These are phyloP conservation scores for Gossypium rotundifolium DNA, from an alignment of 345 rosid species.

Conservation along the genomic window DNA sequence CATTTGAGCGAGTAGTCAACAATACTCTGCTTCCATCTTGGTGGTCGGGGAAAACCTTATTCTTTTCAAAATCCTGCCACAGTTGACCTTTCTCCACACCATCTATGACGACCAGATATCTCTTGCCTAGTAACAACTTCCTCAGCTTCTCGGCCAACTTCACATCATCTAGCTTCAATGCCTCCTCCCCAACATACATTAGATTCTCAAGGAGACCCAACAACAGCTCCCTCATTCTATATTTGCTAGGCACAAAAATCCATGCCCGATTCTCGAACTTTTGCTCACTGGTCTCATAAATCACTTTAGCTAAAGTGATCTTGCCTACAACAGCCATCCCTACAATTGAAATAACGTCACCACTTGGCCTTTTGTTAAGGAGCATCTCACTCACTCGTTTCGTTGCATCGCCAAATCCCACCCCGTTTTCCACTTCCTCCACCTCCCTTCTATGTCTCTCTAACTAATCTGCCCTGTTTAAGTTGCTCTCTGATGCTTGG, in stretches of 20 bases:
- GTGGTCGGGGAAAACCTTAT: neutral
- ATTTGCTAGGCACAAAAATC: conserved; percentile 22
- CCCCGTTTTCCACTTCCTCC: neutral
- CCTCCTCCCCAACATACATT: neutral
- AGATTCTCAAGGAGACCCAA: neutral
- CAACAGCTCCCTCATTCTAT: conserved; percentile 14
- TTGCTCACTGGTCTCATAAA: conserved; percentile 13
- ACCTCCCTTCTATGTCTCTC: neutral
- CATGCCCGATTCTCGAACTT: conserved; percentile 23
- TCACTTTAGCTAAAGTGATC: conserved; percentile 25
- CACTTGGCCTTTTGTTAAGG: conserved; percentile 11
- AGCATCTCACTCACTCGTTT: conserved; percentile 20
- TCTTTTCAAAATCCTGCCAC: neutral
- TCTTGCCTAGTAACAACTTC: neutral
- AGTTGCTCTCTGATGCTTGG: neutral
- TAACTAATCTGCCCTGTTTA: neutral
- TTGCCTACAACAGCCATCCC: conserved; percentile 33
- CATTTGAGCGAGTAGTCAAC: neutral
- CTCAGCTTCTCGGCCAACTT: neutral
- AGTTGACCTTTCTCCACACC: neutral
- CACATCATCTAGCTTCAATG: neutral
- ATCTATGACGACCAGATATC: conserved; percentile 4
- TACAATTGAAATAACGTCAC: conserved; percentile 22
- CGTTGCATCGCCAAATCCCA: neutral
- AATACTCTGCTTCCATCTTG: neutral